These are phyloP conservation scores for Colletotrichum zoysiae DNA, from an alignment of 2,329 filamentous ascomycete genomes.

Conservation along the genomic window DNA sequence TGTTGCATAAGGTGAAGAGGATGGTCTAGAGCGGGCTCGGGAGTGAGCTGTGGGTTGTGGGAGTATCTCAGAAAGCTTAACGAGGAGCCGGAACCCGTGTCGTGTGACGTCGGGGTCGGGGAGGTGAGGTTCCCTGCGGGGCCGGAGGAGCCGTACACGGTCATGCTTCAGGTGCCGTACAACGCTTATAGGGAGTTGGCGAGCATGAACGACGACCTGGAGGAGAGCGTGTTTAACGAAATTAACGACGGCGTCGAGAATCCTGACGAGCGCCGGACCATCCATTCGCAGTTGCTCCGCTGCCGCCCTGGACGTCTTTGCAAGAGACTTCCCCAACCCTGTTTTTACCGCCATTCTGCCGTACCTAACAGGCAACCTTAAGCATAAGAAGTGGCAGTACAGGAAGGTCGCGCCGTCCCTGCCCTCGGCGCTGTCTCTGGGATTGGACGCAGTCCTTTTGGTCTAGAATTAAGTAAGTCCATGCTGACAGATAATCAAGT, in stretches of 20 bases:
- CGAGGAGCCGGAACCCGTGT: no score
- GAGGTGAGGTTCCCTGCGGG: no score
- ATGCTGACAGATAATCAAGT: no score
- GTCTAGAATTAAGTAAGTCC: no score
- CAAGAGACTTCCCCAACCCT: conserved; percentile 86
- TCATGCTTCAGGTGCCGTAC: no score
- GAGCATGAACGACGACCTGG: conserved; percentile 79
- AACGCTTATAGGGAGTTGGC: conserved; percentile 68
- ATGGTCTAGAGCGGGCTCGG: no score
- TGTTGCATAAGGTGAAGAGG: no score
- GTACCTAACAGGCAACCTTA: conserved; percentile 90
- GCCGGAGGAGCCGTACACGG: no score
- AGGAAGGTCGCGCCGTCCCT: conserved; percentile 93
- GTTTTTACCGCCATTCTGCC: conserved; percentile 94
- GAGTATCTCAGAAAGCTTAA: no score
- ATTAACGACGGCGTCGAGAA: conserved; percentile 79
- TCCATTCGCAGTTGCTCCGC: conserved; percentile 96
- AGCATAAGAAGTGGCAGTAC: conserved; percentile 89
- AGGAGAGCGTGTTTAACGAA: conserved; percentile 86
- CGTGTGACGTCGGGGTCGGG: no score
- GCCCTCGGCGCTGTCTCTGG: conserved; percentile 93
- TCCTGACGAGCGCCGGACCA: conserved; percentile 95
- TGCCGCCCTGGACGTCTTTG: conserved; percentile 93
- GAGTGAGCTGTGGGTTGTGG: no score
- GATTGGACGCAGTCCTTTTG: no score